These are phyloP conservation scores for Epithele typhae DNA, from an alignment of 768 basidiomycete species.

Conservation along the genomic window DNA sequence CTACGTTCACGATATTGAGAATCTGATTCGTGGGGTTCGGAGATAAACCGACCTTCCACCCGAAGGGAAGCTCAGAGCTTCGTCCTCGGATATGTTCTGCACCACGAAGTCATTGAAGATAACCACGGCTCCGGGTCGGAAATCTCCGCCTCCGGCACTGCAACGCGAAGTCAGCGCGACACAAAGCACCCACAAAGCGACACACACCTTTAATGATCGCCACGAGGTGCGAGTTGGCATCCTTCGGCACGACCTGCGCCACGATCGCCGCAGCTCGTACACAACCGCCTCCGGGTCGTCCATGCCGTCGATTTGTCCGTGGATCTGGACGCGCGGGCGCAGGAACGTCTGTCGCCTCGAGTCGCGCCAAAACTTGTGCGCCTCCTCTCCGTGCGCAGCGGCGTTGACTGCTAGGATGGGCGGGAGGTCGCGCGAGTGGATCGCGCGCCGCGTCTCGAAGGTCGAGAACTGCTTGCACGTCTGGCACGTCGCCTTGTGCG, in stretches of 20 bases:
- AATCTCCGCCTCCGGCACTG: constrained; percentile 69
- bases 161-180: no score
- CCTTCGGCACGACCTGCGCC: constrained; percentile 71
- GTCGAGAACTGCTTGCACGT: constrained; percentile 70
- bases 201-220: constrained; percentile 76
- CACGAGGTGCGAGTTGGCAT: constrained; percentile 76
- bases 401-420: constrained; percentile 86
- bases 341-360: constrained; percentile 54
- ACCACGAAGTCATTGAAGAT: constrained; percentile 98
- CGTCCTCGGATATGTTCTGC: constrained; percentile 74
- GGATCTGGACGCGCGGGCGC: constrained; percentile 48
- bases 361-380: constrained; percentile 73
- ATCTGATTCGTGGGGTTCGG: neutral
- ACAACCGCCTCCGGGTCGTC: constrained; percentile 51
- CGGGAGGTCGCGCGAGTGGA: constrained; percentile 64
- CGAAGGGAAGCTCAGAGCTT: constrained; percentile 84
- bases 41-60: constrained; percentile 77
- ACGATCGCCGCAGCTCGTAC: constrained; percentile 80
- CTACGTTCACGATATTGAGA: constrained; percentile 30
- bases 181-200: neutral
- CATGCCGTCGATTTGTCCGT: constrained; percentile 54
- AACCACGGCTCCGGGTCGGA: constrained; percentile 62
- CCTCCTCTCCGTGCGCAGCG: constrained; percentile 72
- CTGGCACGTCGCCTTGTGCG: constrained; percentile 84
- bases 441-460: constrained; percentile 67